These are phyloP conservation scores for Phoenix dactylifera DNA, from an alignment of 176 grass and related monocot species.

Conservation along the genomic window DNA sequence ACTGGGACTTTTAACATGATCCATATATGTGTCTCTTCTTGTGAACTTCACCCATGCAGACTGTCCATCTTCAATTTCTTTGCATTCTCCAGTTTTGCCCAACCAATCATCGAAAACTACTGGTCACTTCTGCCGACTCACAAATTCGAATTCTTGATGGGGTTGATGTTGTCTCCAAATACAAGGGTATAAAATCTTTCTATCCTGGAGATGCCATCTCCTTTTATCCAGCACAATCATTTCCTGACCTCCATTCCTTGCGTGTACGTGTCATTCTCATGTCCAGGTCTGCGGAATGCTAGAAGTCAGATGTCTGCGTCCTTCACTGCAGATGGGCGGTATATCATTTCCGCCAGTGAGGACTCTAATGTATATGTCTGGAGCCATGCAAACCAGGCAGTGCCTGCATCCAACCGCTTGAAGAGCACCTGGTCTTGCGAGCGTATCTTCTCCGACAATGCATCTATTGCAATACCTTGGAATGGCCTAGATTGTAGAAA, in stretches of 20 bases:
- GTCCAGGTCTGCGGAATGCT: slow-evolving; percentile 47
- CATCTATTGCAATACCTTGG: slow-evolving; percentile 71
- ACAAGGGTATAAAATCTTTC: slow-evolving; percentile 45
- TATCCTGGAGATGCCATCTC: neutral
- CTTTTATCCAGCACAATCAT: neutral
- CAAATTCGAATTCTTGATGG: slow-evolving; percentile 79
- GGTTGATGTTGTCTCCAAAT: slow-evolving; percentile 55
- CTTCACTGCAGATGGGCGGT: slow-evolving; percentile 63
- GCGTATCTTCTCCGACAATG: slow-evolving; percentile 47
- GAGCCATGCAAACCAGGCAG: slow-evolving; percentile 52
- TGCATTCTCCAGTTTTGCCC: slow-evolving; percentile 63
- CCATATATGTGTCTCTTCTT: neutral
- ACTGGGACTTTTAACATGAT: neutral
- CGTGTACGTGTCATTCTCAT: neutral
- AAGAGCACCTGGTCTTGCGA: slow-evolving; percentile 74
- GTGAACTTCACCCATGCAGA: no score
- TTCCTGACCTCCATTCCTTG: neutral
- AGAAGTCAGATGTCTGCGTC: slow-evolving; percentile 49
- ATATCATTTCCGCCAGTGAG: slow-evolving; percentile 62
- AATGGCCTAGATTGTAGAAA: slow-evolving; percentile 24
- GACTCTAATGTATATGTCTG: slow-evolving; percentile 77
- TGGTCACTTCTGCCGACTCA: slow-evolving; percentile 84
- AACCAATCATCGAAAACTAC: slow-evolving; percentile 44
- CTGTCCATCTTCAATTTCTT: neutral
- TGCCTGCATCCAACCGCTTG: slow-evolving; percentile 31